These are phyloP conservation scores for Penicillium cosmopolitanum DNA, from an alignment of 495 filamentous ascomycete species.

Conservation along the genomic window DNA sequence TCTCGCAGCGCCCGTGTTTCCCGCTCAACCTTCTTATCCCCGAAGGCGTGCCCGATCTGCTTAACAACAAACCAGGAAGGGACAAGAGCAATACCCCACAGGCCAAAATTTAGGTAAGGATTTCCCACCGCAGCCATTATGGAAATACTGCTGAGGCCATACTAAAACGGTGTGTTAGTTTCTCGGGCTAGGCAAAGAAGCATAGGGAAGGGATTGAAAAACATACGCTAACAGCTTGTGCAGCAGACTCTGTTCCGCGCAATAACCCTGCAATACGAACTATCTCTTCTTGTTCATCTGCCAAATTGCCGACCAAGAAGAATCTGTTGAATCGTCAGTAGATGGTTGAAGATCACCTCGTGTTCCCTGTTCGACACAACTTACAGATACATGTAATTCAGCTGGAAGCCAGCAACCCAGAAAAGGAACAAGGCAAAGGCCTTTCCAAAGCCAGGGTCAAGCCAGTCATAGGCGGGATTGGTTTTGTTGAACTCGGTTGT, in stretches of 20 bases:
- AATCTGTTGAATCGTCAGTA: conserved; percentile 45
- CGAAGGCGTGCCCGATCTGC: conserved; percentile 48
- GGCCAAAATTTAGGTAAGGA: conserved; percentile 64
- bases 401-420: conserved; percentile 61
- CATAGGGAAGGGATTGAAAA: neutral
- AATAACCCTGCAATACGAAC: conserved; percentile 64
- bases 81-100: conserved; percentile 59
- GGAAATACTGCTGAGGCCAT: conserved; percentile 58
- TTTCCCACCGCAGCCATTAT: conserved; percentile 62
- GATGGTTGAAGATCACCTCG: neutral
- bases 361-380: conserved; percentile 14
- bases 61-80: conserved; percentile 64
- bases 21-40: conserved; percentile 41
- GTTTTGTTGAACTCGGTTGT: conserved; percentile 55
- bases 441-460: conserved; percentile 54
- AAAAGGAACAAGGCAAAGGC: conserved; percentile 63
- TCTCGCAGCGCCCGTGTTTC: conserved; percentile 26
- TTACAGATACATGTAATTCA: conserved; percentile 66
- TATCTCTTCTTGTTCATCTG: conserved; percentile 57
- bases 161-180: conserved; percentile 29
- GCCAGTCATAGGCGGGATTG: conserved; percentile 61
- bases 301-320: conserved; percentile 64
- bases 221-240: conserved; percentile 59
- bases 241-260: conserved; percentile 64
- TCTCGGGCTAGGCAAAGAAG: no score